phyloP scores from a whole-genome alignment of 495 filamentous ascomycete species.

The Penicillium ucsense region DNA sequence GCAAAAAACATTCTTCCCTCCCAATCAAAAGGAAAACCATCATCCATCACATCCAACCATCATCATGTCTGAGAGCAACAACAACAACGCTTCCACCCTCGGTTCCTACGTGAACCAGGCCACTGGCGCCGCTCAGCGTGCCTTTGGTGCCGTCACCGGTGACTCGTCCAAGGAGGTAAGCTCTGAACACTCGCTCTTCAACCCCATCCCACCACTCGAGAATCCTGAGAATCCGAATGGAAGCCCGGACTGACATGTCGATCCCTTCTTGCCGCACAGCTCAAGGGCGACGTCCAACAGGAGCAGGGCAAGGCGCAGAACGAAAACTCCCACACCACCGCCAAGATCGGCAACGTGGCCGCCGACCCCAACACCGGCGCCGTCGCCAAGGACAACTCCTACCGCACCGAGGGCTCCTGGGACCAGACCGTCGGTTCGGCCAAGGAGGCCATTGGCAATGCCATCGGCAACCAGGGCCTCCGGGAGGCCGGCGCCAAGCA shows the following conservation, averaged over 20 bases:
- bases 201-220: no score
- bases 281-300: constrained; percentile 47
- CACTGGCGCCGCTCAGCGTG: constrained; percentile 60
- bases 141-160: constrained; percentile 66
- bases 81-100: constrained; percentile 60
- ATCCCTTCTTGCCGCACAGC: constrained; percentile 6
- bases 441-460: constrained; percentile 72
- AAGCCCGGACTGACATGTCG: no score
- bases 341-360: constrained; percentile 55
- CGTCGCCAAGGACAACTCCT: constrained; percentile 59
- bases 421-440: constrained; percentile 80
- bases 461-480: constrained; percentile 64
- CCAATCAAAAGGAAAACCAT: not conserved
- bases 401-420: constrained; percentile 64
- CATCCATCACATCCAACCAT: not conserved
- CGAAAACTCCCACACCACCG: constrained; percentile 54
- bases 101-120: constrained; percentile 77
- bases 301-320: constrained; percentile 52
- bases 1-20: constrained; percentile 1
- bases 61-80: constrained; percentile 50
- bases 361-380: constrained; percentile 61
- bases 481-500: constrained; percentile 66
- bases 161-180: constrained; percentile 54
- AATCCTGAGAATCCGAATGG: no score
- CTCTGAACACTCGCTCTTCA: not conserved